phyloP scores from a whole-genome alignment of 208 protist genomes.

The Trypanosoma cruzi region DNA sequence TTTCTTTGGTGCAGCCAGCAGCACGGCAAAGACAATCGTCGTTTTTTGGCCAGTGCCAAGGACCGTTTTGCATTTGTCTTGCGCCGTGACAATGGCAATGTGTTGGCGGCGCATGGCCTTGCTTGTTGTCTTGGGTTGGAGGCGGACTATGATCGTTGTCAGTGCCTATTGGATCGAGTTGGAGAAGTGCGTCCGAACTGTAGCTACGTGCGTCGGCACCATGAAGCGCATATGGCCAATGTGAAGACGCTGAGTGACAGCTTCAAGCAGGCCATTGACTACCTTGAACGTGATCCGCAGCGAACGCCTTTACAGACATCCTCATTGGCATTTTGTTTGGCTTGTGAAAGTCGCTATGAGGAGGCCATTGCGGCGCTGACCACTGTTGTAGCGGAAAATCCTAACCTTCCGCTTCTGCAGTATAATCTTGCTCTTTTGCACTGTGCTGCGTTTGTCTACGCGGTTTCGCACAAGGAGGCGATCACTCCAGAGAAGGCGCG shows the following conservation, averaged over 20 bases:
- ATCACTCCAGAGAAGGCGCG: constrained; percentile 46
- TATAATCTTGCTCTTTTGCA: constrained; percentile 80
- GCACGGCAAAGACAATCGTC: constrained; percentile 41
- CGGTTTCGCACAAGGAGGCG: constrained; percentile 33
- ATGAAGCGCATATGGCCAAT: constrained; percentile 70
- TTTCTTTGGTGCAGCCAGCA: constrained; percentile 75
- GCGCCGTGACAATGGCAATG: constrained; percentile 60
- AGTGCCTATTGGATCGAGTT: constrained; percentile 75
- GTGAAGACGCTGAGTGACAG: constrained; percentile 71
- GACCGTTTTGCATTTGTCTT: constrained; percentile 64
- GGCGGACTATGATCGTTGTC: constrained; percentile 51
- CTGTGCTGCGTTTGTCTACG: constrained; percentile 65
- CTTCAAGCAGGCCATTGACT: constrained; percentile 83
- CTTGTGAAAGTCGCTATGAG: constrained; percentile 49
- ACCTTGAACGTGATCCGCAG: constrained; percentile 41
- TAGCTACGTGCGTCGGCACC: constrained; percentile 41
- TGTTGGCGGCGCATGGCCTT: constrained; percentile 81
- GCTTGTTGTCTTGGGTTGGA: constrained; percentile 83
- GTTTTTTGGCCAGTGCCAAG: constrained; percentile 48
- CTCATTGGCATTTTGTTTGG: constrained; percentile 76
- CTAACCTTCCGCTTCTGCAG: constrained; percentile 50
- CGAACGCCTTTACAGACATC: constrained; percentile 59
- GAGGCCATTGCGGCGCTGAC: constrained; percentile 62
- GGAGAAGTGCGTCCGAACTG: constrained; percentile 70
- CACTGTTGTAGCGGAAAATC: constrained; percentile 24